Evolutionary conservation across 208 protist genomes (phyloP).

Genomic region (Crithidia mellificae): DNA sequence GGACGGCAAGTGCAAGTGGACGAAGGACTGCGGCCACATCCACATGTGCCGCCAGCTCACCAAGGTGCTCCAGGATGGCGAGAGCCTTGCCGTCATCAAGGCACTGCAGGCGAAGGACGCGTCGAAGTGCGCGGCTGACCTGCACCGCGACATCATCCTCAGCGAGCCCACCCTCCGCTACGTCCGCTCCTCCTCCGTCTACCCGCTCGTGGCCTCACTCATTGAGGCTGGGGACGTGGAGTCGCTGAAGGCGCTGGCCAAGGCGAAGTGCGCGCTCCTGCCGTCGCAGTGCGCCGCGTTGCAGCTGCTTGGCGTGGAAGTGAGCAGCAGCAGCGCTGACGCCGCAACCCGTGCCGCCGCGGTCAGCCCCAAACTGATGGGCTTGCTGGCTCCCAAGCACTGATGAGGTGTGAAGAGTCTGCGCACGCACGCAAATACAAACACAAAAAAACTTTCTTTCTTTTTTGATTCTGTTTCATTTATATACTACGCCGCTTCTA

Average conservation of each 20-base stretch:
- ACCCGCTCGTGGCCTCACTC: constrained; percentile 37
- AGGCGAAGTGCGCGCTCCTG: constrained; percentile 24
- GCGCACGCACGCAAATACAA: not conserved
- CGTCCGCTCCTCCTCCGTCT: constrained; percentile 31
- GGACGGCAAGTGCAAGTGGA: constrained; percentile 62
- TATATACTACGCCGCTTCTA: not conserved
- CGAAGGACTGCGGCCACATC: constrained; percentile 62
- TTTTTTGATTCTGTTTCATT: no score
- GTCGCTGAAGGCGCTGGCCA: constrained; percentile 33
- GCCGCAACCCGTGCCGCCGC: not conserved
- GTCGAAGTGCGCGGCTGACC: constrained; percentile 18
- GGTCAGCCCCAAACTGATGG: constrained; percentile 27
- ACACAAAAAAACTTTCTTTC: no score
- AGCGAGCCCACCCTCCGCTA: constrained; percentile 34
- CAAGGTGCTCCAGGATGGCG: constrained; percentile 31
- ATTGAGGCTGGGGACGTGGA: constrained; percentile 27
- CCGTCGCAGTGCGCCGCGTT: constrained; percentile 13
- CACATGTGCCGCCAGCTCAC: constrained; percentile 51
- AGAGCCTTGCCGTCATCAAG: constrained; percentile 36
- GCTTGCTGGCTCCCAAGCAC: constrained; percentile 14
- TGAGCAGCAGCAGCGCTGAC: constrained; percentile 13
- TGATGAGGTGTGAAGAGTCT: constrained; percentile 2
- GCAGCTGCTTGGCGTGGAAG: constrained; percentile 9
- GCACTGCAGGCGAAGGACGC: constrained; percentile 24
- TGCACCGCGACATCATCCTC: constrained; percentile 37